Base-by-base conservation (phyloP, 192 early-diverging fungal species). In the Physocladia obscura region DNA sequence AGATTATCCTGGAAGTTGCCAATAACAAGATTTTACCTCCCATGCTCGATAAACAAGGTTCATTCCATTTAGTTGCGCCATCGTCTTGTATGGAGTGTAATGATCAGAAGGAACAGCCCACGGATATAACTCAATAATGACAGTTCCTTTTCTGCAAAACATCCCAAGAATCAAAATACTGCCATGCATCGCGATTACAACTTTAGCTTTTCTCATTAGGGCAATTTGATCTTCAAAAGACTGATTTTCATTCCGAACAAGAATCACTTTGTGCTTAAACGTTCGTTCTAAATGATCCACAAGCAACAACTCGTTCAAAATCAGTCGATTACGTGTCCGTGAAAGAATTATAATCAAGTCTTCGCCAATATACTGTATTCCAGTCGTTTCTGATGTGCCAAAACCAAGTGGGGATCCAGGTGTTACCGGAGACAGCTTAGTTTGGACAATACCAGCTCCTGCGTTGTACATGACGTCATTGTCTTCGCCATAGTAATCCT, bases 141-240 rank as follows among this genome's bases (percentile, higher is more conserved):
- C 76, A 2, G 82, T 82, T 13, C 80, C 80, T 6, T 81, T 51
- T 15, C 80, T 34, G 63, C 82, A 84, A 70, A 84, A 84, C 74
- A 84, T 84, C 15, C 59, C 74, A 79, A 84, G 77, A 38, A 82
- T 71, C 58, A 84, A 57, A 49, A 84, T 79, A 22, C 62, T 69
- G 3, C 82, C 82, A 62, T 84, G 82, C 82, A 84, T 84, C n/a
- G 73, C 82, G 26, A 84, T 31, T 13, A 84, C 71, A 6, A 84
- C 74, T 34, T 78, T 48, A 2, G 82, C 79, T 34, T 77, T 57
- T 29, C 82, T 63, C 76, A 84, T 73, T 22, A 84, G 64, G 1
- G 36, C 34, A 34, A 84, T 69, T 49, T 84, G 82, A 40, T 84
- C 77, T 32, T 82, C 82, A 74, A 82, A 80, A 2, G 37, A 22